A percentile compares a stretch with the other conserved stretches of the same genome.
These are phyloP conservation scores for Psilocybe tampanensis DNA, from an alignment of 768 basidiomycete genomes.

Conservation along the genomic window DNA sequence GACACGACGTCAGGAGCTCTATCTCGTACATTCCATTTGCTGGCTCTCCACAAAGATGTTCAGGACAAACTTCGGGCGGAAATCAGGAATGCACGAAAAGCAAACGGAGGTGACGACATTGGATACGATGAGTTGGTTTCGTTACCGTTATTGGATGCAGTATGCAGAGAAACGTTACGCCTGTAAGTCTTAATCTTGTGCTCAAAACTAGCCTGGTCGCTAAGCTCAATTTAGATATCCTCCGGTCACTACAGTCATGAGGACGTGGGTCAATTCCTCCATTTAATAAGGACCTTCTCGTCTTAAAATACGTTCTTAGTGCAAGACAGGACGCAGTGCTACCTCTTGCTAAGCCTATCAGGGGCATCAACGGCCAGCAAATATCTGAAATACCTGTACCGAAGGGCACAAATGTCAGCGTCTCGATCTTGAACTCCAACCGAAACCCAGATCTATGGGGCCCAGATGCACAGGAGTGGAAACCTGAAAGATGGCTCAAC, in stretches of 20 bases:
- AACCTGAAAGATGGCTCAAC: conserved; percentile 42
- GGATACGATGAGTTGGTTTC: conserved; percentile 38
- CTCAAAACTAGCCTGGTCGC: background rate
- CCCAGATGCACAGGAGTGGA: conserved; percentile 41
- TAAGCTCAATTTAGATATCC: conserved; percentile 20
- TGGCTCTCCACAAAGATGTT: conserved; percentile 30
- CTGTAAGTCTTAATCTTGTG: conserved; percentile 25
- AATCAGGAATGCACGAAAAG: conserved; percentile 26
- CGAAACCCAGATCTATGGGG: conserved; percentile 41
- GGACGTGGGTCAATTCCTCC: conserved; percentile 11
- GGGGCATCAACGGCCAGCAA: conserved; percentile 37
- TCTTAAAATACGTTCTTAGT: background rate
- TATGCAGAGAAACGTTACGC: conserved; percentile 42
- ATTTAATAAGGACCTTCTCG: no score
- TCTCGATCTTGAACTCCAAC: conserved; percentile 40
- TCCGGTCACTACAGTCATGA: conserved; percentile 16
- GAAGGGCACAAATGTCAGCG: conserved; percentile 40
- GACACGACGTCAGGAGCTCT: conserved; percentile 48
- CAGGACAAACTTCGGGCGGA: conserved; percentile 41
- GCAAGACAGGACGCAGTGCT: conserved; percentile 38
- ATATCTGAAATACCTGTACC: conserved; percentile 42
- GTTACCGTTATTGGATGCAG: conserved; percentile 40
- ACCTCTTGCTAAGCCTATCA: conserved; percentile 42
- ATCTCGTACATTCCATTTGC: conserved; percentile 35
- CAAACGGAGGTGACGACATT: conserved; percentile 25